Evolutionary conservation across 345 rosid genomes (phyloP).

Genomic region (Syzygium grande): DNA sequence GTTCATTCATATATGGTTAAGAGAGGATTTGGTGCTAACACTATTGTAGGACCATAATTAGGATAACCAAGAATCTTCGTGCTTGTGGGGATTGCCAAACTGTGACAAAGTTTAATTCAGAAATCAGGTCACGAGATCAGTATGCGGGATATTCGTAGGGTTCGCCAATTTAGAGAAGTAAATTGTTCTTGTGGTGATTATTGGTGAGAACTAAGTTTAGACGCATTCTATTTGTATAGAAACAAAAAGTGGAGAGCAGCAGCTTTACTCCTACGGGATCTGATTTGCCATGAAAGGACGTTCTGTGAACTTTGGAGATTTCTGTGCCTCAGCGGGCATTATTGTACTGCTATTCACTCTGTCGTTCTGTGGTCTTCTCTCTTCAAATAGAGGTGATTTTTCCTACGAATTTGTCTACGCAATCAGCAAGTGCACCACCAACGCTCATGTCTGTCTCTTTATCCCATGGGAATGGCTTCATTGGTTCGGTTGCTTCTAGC

Average conservation of each 20-base stretch:
- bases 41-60: constrained; percentile 7
- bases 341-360: neutral
- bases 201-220: neutral
- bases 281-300: neutral
- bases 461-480: constrained; percentile 60
- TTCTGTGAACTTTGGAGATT: neutral
- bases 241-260: neutral
- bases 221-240: neutral
- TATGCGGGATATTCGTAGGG: constrained; percentile 1
- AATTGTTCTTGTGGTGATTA: neutral
- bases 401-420: constrained; percentile 18
- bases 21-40: constrained; percentile 7
- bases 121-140: constrained; percentile 9
- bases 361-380: neutral
- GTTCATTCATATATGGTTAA: constrained; percentile 11
- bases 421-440: constrained; percentile 19
- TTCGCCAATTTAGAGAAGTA: constrained; percentile 12
- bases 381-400: constrained; percentile 27
- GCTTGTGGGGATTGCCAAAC: constrained; percentile 13
- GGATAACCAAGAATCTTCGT: constrained; percentile 8
- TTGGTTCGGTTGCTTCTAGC: constrained; percentile 46
- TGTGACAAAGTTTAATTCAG: constrained; percentile 6
- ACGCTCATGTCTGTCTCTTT: constrained; percentile 55
- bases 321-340: neutral
- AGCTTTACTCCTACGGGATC: neutral